Percentiles rank a stretch among this genome's conserved stretches.
phyloP scores from a whole-genome alignment of 257 asterid species.

The Solanum clarkiae region DNA sequence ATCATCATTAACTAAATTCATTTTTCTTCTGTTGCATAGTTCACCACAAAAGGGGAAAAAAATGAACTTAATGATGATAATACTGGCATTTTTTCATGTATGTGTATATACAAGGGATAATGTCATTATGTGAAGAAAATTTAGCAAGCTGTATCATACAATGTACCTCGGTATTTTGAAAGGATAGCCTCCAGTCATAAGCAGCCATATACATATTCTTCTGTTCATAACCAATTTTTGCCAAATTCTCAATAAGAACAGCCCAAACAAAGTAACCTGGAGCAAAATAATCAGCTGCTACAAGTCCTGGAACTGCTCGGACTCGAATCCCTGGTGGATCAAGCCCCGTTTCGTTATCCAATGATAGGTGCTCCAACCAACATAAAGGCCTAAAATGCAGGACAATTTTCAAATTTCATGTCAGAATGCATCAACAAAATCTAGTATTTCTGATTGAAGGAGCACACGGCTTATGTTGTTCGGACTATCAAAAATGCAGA shows the following conservation, averaged over 20 bases:
- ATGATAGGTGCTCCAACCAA: neutral
- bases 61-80: neutral
- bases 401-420: neutral
- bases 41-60: neutral
- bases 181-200: conserved; percentile 12
- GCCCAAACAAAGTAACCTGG: conserved; percentile 4
- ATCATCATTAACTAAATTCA: neutral
- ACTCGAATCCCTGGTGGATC: conserved; percentile 14
- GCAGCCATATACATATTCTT: conserved; percentile 15
- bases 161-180: conserved; percentile 1
- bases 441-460: neutral
- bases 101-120: neutral
- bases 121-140: neutral
- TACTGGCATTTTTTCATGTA: neutral
- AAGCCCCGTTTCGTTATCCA: conserved; percentile 3
- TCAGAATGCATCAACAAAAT: neutral
- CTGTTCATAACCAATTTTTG: conserved; percentile 3
- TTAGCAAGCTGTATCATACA: neutral
- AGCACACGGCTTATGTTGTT: neutral
- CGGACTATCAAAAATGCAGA: neutral
- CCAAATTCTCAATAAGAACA: conserved; percentile 8
- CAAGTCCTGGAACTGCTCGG: conserved; percentile 9
- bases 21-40: neutral
- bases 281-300: conserved; percentile 3
- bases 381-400: neutral